Evolutionary conservation across 148 eudicot species (phyloP).

Genomic region (Rhododendron mucronatum): DNA sequence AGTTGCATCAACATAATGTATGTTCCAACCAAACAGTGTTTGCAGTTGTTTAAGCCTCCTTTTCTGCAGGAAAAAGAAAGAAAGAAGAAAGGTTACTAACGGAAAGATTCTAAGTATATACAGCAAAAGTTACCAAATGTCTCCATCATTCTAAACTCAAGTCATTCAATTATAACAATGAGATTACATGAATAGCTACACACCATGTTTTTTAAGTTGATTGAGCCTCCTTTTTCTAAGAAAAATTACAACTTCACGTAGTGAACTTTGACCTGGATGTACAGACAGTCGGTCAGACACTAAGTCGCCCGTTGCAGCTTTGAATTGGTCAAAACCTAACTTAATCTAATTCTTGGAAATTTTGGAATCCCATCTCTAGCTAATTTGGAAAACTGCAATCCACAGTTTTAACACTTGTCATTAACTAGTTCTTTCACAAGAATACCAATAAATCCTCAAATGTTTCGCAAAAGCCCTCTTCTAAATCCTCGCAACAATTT

Average conservation of each 20-base stretch:
- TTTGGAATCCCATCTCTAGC: too few species aligned
- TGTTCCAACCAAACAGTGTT: slow-evolving; percentile 70
- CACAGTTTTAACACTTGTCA: too few species aligned
- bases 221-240: not conserved
- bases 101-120: not conserved
- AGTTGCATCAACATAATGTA: slow-evolving; percentile 73
- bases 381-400: too few species aligned
- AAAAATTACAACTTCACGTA: not conserved
- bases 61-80: slow-evolving; percentile 35
- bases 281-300: not conserved
- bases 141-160: not conserved
- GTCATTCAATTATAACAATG: not conserved
- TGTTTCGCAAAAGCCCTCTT: too few species aligned
- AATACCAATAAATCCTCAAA: too few species aligned
- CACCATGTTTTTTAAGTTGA: not conserved
- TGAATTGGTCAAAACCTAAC: not conserved
- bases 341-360: too few species aligned
- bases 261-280: not conserved
- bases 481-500: too few species aligned
- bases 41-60: slow-evolving; percentile 71
- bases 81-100: not conserved
- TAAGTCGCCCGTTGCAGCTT: not conserved
- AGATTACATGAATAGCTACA: not conserved
- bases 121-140: not conserved
- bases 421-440: too few species aligned